phyloP scores from a whole-genome alignment of 176 grass and related monocot genomes.

The Carex pumila region DNA sequence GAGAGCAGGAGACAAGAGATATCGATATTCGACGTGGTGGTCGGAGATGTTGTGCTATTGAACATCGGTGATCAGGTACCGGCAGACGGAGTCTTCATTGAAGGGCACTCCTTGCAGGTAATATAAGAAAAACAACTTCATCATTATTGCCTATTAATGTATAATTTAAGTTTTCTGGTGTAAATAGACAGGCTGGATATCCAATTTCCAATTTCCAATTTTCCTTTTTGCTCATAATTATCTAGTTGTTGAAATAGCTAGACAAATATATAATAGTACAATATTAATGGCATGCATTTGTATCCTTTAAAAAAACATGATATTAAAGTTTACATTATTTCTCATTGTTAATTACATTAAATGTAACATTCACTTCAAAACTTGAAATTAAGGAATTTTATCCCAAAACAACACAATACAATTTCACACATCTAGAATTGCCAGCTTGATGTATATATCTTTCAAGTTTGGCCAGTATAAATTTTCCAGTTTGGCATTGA shows the following conservation, averaged over 20 bases:
- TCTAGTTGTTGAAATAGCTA: background rate
- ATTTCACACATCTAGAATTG: background rate
- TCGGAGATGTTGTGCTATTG: constrained; percentile 53
- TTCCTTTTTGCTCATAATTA: background rate
- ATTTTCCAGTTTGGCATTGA: background rate
- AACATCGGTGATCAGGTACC: constrained; percentile 64
- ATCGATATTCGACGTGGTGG: constrained; percentile 50
- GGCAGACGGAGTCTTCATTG: constrained; percentile 48
- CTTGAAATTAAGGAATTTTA: background rate
- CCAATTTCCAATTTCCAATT: background rate
- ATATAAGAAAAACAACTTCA: background rate
- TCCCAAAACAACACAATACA: background rate
- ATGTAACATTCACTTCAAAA: background rate
- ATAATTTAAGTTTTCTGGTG: background rate
- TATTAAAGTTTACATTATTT: background rate
- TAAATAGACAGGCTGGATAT: background rate
- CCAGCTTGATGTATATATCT: background rate
- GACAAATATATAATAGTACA: background rate
- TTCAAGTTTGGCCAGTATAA: background rate
- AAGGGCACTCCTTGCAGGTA: constrained; percentile 44
- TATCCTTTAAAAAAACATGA: background rate
- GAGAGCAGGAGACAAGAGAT: constrained; percentile 27
- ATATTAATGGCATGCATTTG: background rate
- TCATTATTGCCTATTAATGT: background rate
- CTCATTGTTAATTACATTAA: background rate